These are phyloP conservation scores for Cucumis cinereus DNA, from an alignment of 306 rosid genomes.

Conservation along the genomic window DNA sequence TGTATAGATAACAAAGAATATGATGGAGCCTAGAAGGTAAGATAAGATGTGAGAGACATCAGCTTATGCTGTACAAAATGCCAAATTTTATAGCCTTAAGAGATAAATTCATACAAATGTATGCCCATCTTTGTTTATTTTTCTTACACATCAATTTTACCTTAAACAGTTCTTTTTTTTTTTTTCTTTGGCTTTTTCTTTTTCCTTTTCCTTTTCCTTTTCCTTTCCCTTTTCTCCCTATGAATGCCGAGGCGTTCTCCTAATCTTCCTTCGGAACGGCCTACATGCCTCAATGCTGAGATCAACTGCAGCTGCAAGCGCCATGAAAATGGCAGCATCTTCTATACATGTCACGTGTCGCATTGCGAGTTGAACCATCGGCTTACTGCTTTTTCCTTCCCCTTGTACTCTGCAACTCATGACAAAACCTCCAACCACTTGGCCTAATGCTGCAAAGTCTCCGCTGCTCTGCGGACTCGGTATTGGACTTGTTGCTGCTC, in stretches of 20 bases:
- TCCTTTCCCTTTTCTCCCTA: neutral
- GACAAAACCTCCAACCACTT: slow-evolving; percentile 64
- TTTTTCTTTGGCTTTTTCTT: no score
- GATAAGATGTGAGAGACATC: neutral
- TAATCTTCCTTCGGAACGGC: slow-evolving; percentile 63
- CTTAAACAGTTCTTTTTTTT: neutral
- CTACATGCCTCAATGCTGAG: slow-evolving; percentile 75
- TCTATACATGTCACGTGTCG: slow-evolving; percentile 79
- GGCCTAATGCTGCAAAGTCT: slow-evolving; percentile 66
- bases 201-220: neutral
- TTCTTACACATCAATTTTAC: slow-evolving; percentile 2
- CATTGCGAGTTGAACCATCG: slow-evolving; percentile 69
- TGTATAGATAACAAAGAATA: neutral
- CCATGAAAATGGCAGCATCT: slow-evolving; percentile 96
- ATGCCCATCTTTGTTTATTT: slow-evolving; percentile 2
- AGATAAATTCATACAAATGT: slow-evolving; percentile 6
- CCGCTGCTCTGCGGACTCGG: slow-evolving; percentile 94
- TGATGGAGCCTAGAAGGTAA: neutral
- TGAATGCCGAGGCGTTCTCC: slow-evolving; percentile 38
- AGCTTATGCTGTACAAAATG: slow-evolving; percentile 35
- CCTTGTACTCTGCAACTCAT: slow-evolving; percentile 90
- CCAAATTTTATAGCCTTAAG: slow-evolving; percentile 23
- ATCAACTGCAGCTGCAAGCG: slow-evolving; percentile 84
- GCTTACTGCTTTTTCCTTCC: slow-evolving; percentile 74
- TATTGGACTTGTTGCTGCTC: slow-evolving; percentile 42